Percentiles rank a stretch among this genome's conserved stretches.
These are phyloP conservation scores for Diaporthe vaccinii DNA, from an alignment of 2,329 filamentous ascomycete genomes.

Conservation along the genomic window DNA sequence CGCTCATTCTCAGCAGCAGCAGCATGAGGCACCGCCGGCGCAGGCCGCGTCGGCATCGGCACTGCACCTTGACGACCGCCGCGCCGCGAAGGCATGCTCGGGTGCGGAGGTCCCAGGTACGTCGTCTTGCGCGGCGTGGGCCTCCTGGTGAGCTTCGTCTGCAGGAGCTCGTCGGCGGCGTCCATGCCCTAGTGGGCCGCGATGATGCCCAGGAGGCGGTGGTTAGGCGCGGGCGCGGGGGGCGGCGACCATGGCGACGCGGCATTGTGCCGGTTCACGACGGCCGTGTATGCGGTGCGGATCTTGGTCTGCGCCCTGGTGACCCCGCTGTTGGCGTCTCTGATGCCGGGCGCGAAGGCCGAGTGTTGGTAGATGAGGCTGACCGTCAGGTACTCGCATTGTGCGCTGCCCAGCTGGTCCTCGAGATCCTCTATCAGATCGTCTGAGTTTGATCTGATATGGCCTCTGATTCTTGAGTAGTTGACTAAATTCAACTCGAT, in stretches of 20 bases:
- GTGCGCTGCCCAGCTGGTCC: constrained; percentile 64
- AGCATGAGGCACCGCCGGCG: neutral
- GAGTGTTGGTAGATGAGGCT: constrained; percentile 69
- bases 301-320: constrained; percentile 61
- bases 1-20: constrained; percentile 10
- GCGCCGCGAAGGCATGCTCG: neutral
- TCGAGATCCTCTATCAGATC: constrained; percentile 72
- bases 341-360: constrained; percentile 58
- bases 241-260: constrained; percentile 66
- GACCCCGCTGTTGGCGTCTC: constrained; percentile 47
- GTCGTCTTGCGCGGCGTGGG: constrained; percentile 40
- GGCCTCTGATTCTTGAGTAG: constrained; percentile 37
- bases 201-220: constrained; percentile 60
- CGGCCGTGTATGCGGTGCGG: constrained; percentile 65
- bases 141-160: constrained; percentile 44
- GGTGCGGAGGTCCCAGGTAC: constrained; percentile 15
- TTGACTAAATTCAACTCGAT: constrained; percentile 51
- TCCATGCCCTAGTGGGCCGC: constrained; percentile 63
- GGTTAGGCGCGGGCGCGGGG: constrained; percentile 49
- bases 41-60: constrained; percentile 8
- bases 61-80: neutral
- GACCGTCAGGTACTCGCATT: constrained; percentile 65
- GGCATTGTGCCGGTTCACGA: constrained; percentile 62
- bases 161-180: constrained; percentile 59
- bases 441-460: constrained; percentile 61